Base-by-base conservation (phyloP, 2,329 filamentous ascomycete species). In the Cordyceps pruinosa region DNA sequence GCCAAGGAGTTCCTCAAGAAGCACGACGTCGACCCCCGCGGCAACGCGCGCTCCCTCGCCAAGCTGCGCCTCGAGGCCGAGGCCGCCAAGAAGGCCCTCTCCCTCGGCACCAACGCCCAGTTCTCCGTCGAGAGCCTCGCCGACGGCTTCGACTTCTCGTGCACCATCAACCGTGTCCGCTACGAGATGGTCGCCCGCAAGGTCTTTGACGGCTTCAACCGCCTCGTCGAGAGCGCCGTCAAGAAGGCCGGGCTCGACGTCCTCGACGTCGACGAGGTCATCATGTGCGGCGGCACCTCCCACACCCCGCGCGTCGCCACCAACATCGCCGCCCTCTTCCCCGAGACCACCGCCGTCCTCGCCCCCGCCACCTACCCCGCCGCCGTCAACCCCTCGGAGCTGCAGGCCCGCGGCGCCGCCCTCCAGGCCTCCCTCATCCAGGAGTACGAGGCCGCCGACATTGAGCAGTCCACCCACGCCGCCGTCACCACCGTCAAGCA, bases 1-100 rank as follows among this genome's bases (percentile, higher is more conserved):
- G 89, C 93, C 66, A 99, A 99, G 81, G 94, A 99, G 75, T 99
- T 99, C 77, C 83, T 94, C 69, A 97, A 99, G 84, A 96, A 96
- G 82, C 84, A 97, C 82, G 87, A 86, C 77, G 84, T 84, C 58
- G 94, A 97, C 73, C 94, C 94, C 23, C 84, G 92, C 65, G 82
- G 86, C 69, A 90, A 94, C 70, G 80, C 86, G 56, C 86, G 86
- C 66, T 88, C 88, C 66, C 77, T 97, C 66, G 92, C 94, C 60
- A 99, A 97, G 82, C 79, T 99, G 64, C 93, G 90, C 74, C 81
- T 91, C 48, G 94, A 97, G 78, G 83, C 90, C 62, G 94, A 99
- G 76, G 82, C 86, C 49, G 87, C 92, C 66, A 97, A 96, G 83
- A 94, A 94, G 78, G 86, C 92, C 23, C 83, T 99, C 59, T 94